These are phyloP conservation scores for Kwoniella dendrophila DNA, from an alignment of 768 basidiomycete genomes.

Conservation along the genomic window DNA sequence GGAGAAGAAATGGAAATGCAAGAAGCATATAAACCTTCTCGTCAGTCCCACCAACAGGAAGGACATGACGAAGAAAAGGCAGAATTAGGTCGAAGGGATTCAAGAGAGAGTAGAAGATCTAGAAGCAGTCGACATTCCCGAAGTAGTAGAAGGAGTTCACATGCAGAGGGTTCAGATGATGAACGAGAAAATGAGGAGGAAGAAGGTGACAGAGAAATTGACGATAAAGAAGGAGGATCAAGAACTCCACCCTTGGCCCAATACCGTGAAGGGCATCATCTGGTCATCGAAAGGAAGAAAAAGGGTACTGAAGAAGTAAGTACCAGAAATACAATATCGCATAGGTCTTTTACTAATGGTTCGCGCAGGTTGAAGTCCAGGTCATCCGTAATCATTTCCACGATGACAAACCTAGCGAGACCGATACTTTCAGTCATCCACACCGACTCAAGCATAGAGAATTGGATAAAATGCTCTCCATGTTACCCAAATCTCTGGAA, in stretches of 20 bases:
- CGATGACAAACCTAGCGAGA: conserved; percentile 36
- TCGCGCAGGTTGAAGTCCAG: conserved; percentile 65
- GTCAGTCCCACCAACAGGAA: neutral
- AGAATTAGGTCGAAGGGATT: conserved; percentile 27
- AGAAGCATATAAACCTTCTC: conserved; percentile 20
- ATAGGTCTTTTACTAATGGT: neutral
- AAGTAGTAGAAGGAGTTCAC: conserved; percentile 26
- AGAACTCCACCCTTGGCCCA: conserved; percentile 58
- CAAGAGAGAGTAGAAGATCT: neutral
- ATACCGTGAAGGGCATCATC: conserved; percentile 73
- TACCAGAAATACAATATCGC: neutral
- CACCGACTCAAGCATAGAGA: conserved; percentile 41
- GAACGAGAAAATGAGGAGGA: conserved; percentile 33
- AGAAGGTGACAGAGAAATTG: conserved; percentile 24
- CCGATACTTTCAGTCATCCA: conserved; percentile 43
- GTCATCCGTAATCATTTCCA: conserved; percentile 61
- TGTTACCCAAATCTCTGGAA: conserved; percentile 39
- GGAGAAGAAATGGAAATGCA: conserved; percentile 39
- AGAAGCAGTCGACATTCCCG: conserved; percentile 2
- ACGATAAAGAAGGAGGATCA: conserved; percentile 38
- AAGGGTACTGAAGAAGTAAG: conserved; percentile 69
- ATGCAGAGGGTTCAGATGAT: conserved; percentile 29
- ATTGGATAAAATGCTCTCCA: conserved; percentile 34
- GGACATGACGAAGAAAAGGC: conserved; percentile 16
- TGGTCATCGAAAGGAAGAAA: conserved; percentile 65